A percentile compares a stretch with the other conserved stretches of the same genome.
These are phyloP conservation scores for Xerocomus brunneocitrinus DNA, from an alignment of 768 basidiomycete species.

Conservation along the genomic window DNA sequence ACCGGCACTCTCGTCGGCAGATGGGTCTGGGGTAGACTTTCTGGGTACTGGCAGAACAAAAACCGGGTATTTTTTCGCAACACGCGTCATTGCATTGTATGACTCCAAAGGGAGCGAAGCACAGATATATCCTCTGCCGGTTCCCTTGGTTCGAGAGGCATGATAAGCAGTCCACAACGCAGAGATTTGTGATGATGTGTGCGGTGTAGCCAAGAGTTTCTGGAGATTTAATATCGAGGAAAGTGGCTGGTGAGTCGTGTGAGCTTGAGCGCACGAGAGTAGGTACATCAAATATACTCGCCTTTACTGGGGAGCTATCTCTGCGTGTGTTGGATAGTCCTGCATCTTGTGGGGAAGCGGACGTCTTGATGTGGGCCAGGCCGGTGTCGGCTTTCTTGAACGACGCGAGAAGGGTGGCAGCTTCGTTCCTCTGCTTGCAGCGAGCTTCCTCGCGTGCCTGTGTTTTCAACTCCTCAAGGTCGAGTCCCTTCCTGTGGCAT, in stretches of 20 bases:
- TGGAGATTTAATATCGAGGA: conserved; percentile 75
- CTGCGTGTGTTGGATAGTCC: conserved; percentile 35
- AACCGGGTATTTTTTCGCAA: conserved; percentile 62
- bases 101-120: conserved; percentile 71
- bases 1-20: conserved; percentile 30
- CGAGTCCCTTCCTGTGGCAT: conserved; percentile 40
- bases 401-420: conserved; percentile 10
- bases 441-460: conserved; percentile 28
- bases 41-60: conserved; percentile 85
- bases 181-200: conserved; percentile 69
- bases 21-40: conserved; percentile 22
- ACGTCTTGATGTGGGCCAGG: conserved; percentile 6
- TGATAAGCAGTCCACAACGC: conserved; percentile 91
- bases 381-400: conserved; percentile 6
- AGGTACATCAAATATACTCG: conserved; percentile 21
- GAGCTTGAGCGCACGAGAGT: neutral
- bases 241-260: conserved; percentile 54
- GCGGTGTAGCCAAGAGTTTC: conserved; percentile 59
- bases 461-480: conserved; percentile 32
- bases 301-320: conserved; percentile 68
- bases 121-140: conserved; percentile 80
- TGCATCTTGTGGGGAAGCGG: conserved; percentile 4
- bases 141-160: conserved; percentile 69
- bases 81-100: conserved; percentile 64
- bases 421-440: conserved; percentile 29